phyloP scores from a whole-genome alignment of 148 eudicot species.

The Chenopodium suecicum region DNA sequence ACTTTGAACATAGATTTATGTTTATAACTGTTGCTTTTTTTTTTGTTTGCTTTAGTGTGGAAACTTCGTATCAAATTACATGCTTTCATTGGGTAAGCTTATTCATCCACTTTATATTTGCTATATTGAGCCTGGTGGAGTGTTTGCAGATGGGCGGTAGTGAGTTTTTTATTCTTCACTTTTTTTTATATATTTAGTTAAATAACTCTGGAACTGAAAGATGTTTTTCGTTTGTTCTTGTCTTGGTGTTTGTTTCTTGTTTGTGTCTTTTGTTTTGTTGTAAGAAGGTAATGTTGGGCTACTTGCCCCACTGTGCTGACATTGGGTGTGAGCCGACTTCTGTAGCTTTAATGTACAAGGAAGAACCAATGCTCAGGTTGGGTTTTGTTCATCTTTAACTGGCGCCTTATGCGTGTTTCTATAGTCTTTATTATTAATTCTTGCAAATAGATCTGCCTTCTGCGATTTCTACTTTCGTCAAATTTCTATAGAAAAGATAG shows the following conservation, averaged over 20 bases:
- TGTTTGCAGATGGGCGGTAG: conserved; percentile 36
- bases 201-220: conserved; percentile 75
- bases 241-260: conserved; percentile 97
- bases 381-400: conserved; percentile 92
- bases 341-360: conserved; percentile 94
- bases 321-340: conserved; percentile 99
- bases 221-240: conserved; percentile 73
- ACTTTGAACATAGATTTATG: conserved; percentile 25
- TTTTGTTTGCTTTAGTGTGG: conserved; percentile 73
- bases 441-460: background rate
- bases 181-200: conserved; percentile 44
- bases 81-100: conserved; percentile 91
- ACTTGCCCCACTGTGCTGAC: conserved; percentile 97
- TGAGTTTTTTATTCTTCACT: conserved; percentile 18
- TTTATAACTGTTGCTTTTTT: conserved; percentile 48
- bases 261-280: conserved; percentile 78
- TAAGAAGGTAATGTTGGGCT: conserved; percentile 98
- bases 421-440: conserved; percentile 34
- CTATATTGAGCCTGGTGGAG: conserved; percentile 29
- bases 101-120: conserved; percentile 47
- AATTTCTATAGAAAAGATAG: background rate
- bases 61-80: conserved; percentile 72
- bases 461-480: background rate
- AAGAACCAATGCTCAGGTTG: conserved; percentile 75
- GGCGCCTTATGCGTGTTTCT: conserved; percentile 65